phyloP scores from a whole-genome alignment of 2,329 filamentous ascomycete species.

The Claviceps lovelessii region DNA sequence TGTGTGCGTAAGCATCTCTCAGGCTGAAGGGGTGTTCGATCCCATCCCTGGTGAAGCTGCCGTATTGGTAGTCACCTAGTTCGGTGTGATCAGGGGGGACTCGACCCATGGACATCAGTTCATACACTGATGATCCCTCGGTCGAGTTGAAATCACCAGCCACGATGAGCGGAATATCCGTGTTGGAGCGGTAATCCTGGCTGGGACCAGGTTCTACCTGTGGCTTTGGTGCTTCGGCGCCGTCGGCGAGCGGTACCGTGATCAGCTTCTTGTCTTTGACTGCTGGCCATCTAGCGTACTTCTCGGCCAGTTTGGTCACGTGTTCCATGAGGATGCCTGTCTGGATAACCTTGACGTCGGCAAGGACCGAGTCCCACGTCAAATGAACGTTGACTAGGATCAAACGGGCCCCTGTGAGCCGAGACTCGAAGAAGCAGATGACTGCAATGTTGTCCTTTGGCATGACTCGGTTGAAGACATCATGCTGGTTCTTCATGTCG shows the following conservation, averaged over 20 bases:
- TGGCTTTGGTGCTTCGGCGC: slow-evolving; percentile 32
- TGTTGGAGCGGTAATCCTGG: slow-evolving; percentile 70
- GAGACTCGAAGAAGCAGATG: slow-evolving; percentile 83
- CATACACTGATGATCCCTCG: slow-evolving; percentile 76
- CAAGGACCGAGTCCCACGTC: slow-evolving; percentile 81
- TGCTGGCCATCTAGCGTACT: slow-evolving; percentile 65
- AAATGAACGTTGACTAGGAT: slow-evolving; percentile 91
- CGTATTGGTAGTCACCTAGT: slow-evolving; percentile 69
- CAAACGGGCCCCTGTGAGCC: slow-evolving; percentile 73
- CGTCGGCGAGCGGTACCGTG: slow-evolving; percentile 26
- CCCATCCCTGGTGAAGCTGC: slow-evolving; percentile 80
- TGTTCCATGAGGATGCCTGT: slow-evolving; percentile 91
- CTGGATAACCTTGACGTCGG: slow-evolving; percentile 93
- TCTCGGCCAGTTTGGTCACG: slow-evolving; percentile 71
- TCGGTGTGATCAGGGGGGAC: slow-evolving; percentile 69
- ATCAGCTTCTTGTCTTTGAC: slow-evolving; percentile 66
- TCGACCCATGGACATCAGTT: slow-evolving; percentile 68
- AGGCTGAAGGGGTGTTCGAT: slow-evolving; percentile 91
- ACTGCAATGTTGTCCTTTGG: slow-evolving; percentile 94
- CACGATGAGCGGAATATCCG: slow-evolving; percentile 78
- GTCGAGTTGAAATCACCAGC: slow-evolving; percentile 96
- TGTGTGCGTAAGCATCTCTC: slow-evolving; percentile 73
- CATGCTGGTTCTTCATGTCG: slow-evolving; percentile 93
- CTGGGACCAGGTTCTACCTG: slow-evolving; percentile 60
- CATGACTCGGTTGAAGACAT: slow-evolving; percentile 98